These are phyloP conservation scores for Musa acuminata DNA, from an alignment of 176 grass and related monocot species.

Conservation along the genomic window DNA sequence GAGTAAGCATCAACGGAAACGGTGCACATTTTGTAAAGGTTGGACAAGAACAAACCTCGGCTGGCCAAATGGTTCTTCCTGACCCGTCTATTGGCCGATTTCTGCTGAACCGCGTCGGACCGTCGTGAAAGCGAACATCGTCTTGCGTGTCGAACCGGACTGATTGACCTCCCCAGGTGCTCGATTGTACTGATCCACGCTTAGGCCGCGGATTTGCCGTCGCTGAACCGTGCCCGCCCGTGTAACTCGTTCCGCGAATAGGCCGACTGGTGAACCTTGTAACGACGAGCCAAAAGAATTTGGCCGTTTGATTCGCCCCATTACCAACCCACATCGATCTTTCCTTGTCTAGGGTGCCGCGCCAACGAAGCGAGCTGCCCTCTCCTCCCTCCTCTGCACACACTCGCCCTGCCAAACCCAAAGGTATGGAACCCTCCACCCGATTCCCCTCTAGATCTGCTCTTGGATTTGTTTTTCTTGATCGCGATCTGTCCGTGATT, in stretches of 20 bases:
- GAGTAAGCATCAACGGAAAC: no score
- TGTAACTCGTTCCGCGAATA: no score
- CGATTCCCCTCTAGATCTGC: background rate
- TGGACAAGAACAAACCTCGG: no score
- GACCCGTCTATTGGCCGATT: no score
- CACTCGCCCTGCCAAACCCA: background rate
- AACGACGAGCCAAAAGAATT: background rate
- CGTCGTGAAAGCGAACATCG: no score
- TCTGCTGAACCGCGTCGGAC: no score
- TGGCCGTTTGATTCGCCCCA: background rate
- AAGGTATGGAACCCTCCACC: background rate
- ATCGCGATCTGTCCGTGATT: background rate
- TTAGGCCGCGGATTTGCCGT: background rate
- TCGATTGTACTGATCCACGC: background rate
- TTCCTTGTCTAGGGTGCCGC: background rate
- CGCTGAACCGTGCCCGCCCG: no score
- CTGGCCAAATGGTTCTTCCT: no score
- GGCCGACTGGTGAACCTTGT: background rate
- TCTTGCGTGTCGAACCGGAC: background rate
- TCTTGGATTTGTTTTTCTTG: background rate
- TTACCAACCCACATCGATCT: background rate
- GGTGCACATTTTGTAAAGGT: no score
- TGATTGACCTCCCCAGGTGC: background rate
- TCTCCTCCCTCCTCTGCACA: background rate
- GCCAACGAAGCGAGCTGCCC: background rate